A percentile compares a stretch with the other conserved stretches of the same genome.
Conservation (phyloP, 2,329 filamentous ascomycete genomes). For the Penicillium janthinellum region DNA sequence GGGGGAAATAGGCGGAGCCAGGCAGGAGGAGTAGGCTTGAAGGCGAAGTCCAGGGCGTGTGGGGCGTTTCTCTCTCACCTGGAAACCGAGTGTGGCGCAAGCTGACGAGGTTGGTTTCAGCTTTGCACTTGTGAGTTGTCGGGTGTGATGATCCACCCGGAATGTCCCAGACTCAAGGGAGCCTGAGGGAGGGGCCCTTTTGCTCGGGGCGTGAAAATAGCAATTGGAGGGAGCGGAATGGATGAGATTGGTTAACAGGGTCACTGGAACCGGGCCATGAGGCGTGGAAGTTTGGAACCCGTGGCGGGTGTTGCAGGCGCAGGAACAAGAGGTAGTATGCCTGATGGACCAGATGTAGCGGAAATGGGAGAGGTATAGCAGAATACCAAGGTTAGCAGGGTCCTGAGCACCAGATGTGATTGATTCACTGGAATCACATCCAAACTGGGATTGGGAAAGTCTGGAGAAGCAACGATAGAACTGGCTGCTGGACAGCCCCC, state of each 20-base stretch:
- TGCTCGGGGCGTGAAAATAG: conserved; percentile 32
- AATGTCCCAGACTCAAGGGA: conserved; percentile 5
- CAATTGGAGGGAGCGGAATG: conserved; percentile 25
- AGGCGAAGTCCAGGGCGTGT: conserved; percentile 34
- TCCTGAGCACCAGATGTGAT: not conserved
- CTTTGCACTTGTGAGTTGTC: conserved; percentile 28
- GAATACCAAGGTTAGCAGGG: not conserved
- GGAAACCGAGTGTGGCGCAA: conserved; percentile 48
- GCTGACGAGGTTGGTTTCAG: conserved; percentile 44
- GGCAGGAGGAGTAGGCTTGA: conserved; percentile 15
- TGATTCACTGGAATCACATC: not conserved
- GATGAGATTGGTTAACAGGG: conserved; percentile 19
- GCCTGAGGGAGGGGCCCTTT: conserved; percentile 13
- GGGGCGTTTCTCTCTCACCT: conserved; percentile 39
- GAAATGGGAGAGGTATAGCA: not conserved
- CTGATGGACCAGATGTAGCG: not conserved
- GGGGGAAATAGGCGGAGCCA: conserved; percentile 11
- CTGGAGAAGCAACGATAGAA: not conserved
- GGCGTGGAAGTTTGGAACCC: conserved; percentile 18
- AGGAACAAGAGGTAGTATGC: conserved; percentile 6
- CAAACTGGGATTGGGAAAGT: not conserved
- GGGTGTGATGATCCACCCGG: conserved; percentile 24
- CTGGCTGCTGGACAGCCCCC: not conserved
- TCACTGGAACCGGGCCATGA: conserved; percentile 17
- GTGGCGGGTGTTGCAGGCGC: conserved; percentile 14